Percentiles rank a stretch among this genome's conserved stretches.
phyloP scores from a whole-genome alignment of 441 rosid species.

The Gossypium trilobum region DNA sequence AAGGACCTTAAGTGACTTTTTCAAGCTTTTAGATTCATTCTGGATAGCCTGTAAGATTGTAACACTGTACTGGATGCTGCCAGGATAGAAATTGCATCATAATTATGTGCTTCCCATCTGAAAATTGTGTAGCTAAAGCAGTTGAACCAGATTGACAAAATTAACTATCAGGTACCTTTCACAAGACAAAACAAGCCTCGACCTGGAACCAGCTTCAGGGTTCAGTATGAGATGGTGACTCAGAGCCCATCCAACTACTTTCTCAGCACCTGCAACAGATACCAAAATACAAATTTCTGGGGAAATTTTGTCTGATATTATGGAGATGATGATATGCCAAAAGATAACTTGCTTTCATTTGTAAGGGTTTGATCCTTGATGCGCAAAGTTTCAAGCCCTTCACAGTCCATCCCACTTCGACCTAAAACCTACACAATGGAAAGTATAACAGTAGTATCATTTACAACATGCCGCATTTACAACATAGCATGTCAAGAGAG shows the following conservation, averaged over 20 bases:
- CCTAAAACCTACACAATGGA: constrained; percentile 10
- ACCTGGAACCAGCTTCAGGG: constrained; percentile 45
- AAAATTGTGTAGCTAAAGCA: no score
- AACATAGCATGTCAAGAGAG: neutral
- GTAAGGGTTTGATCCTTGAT: constrained; percentile 54
- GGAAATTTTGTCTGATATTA: neutral
- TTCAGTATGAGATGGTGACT: constrained; percentile 69
- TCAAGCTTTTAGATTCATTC: constrained; percentile 68
- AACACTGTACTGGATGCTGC: constrained; percentile 70
- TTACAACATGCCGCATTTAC: constrained; percentile 7
- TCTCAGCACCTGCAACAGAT: constrained; percentile 61
- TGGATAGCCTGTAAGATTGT: constrained; percentile 57
- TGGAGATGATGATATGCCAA: constrained; percentile 7
- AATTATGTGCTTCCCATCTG: constrained; percentile 8
- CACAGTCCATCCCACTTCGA: constrained; percentile 16
- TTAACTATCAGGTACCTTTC: constrained; percentile 52
- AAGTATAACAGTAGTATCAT: neutral
- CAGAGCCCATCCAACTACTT: constrained; percentile 74
- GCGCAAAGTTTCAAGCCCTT: constrained; percentile 17
- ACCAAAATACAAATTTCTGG: constrained; percentile 8
- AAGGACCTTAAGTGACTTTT: constrained; percentile 76
- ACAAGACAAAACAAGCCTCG: constrained; percentile 49
- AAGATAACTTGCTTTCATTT: constrained; percentile 50
- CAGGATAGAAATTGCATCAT: constrained; percentile 28
- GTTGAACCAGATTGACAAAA: neutral